Evolutionary conservation across 768 basidiomycete genomes (phyloP).

Genomic region (Sarcodon sp.): DNA sequence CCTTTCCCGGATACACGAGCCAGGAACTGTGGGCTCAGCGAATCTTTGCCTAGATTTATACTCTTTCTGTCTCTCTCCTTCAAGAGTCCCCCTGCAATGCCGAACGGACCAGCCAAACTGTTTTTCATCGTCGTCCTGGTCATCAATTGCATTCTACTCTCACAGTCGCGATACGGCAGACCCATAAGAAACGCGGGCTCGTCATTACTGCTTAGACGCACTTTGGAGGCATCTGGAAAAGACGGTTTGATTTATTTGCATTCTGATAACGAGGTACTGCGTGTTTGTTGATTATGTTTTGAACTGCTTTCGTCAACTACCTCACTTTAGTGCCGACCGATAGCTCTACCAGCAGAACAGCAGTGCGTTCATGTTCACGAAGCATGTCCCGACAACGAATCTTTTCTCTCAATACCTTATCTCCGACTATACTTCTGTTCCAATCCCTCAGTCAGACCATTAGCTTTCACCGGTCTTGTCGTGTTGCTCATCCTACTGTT

Average conservation of each 20-base stretch:
- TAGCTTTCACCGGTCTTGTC: constrained; percentile 49
- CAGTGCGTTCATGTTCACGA: constrained; percentile 58
- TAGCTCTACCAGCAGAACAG: constrained; percentile 31
- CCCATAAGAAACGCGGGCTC: constrained; percentile 4
- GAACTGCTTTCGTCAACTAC: constrained; percentile 4
- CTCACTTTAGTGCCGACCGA: constrained; percentile 47
- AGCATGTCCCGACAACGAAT: constrained; percentile 43
- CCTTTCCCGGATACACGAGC: too few species aligned
- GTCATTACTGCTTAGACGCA: neutral
- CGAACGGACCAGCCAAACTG: constrained; percentile 20
- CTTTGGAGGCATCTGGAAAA: neutral
- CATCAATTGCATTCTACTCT: constrained; percentile 51
- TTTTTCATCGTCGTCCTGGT: constrained; percentile 39
- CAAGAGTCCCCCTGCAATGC: neutral
- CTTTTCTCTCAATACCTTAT: constrained; percentile 62
- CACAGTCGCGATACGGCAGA: constrained; percentile 17
- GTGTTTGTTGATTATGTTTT: neutral
- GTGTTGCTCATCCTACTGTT: constrained; percentile 88
- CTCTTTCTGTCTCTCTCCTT: neutral
- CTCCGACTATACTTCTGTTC: constrained; percentile 63
- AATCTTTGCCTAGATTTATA: too few species aligned
- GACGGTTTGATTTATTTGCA: neutral
- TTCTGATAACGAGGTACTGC: neutral
- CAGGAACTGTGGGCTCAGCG: too few species aligned
- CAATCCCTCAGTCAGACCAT: constrained; percentile 35